Evolutionary conservation across 2,329 filamentous ascomycete genomes (phyloP), one percentile per base, ranked within the genome.

Genomic region (Diaporthe eres): DNA sequence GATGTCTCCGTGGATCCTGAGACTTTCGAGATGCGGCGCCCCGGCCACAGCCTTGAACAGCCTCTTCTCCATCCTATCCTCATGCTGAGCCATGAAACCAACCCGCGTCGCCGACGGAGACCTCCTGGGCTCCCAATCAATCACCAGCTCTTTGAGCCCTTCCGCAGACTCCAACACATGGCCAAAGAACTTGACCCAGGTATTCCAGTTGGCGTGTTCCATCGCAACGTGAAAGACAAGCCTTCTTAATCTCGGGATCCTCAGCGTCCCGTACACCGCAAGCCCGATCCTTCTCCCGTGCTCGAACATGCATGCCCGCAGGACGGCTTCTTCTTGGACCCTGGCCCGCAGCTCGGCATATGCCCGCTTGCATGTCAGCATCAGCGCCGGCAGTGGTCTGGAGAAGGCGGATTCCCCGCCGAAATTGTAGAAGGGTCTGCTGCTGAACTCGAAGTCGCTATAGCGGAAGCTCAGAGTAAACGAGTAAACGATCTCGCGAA

Each of bases 161-260:
- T 22, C 42, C 3, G 79, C 63, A 2, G 75, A 77, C 19, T 49
- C 49, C 31, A 79, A 17, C 2, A 81, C 80, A 13, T 79, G 78
- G 0, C 71, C 73, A n/a, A 83, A 80, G 55, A 82, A 79, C 6
- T 72, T 76, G 8, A 83, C 63, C 82, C 82, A 83, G 3, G 75
- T 73, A 58, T 83, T 83, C 81, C 81, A 83, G 71, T 82, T 79
- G 4, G 82, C 78, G 37, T 82, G 75, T 53, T 82, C 81, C 37
- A 79, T 79, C 1, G 79, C 77, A 4, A 83, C 68, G 25, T 82
- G 67, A 0, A 83, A 73, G 58, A 76, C 79, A 9, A 83, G 78
- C 71, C 78, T 78, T 6, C 76, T 76, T 61, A 83, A 77, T 13
- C 81, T 78, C 10, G 79, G 78, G 31, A 80, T 78, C 15, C 78